Base-by-base conservation (phyloP, 2,329 filamentous ascomycete genomes). In the Xylariaceae sp. region DNA sequence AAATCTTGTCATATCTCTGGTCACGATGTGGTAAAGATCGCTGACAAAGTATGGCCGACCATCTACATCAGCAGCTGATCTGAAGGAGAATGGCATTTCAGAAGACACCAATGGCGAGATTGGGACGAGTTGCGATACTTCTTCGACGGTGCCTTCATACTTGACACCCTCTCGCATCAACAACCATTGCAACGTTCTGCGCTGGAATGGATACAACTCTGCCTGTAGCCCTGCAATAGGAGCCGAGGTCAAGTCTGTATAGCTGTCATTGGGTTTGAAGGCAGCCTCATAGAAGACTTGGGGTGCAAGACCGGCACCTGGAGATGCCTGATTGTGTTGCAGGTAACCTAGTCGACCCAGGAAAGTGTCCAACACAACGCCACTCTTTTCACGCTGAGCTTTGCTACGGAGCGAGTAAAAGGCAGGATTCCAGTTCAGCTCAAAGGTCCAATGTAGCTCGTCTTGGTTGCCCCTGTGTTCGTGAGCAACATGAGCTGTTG, bases 161-260 rank as follows among this genome's bases (percentile, higher is more conserved):
- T 60, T 51, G 3, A 76, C 68, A 4, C 77, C 76, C 58, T 90
- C 84, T 29, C 79, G 70, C 26, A 60, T 58, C 29, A 89, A 55
- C 37, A 88, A 62, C 83, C 83, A 90, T 30, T 77, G 67, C 3
- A 88, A 64, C 2, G 81, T 73, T 38, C 81, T 65, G 35, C 75
- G 74, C 54, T 89, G 84, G 39, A 87, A 89, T 0, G 81, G 82
- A 50, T 77, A 88, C 0, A 88, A 58, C 0, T 58, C 61, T 1
- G 75, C 67, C 28, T 59, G 60, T 32, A 70, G 61, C 17, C 56
- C 58, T 0, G 64, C 58, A 5, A 75, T 53, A 3, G 58, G 23
- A 22, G 75, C 60, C 0, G 58, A 53, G 2, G 52, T 46, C 1
- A 65, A 37, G 3, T 53, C 44, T 12, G 50, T 38, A 33, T 70